Conservation (phyloP, 2,329 filamentous ascomycete species). For the Aspergillus sp. region DNA sequence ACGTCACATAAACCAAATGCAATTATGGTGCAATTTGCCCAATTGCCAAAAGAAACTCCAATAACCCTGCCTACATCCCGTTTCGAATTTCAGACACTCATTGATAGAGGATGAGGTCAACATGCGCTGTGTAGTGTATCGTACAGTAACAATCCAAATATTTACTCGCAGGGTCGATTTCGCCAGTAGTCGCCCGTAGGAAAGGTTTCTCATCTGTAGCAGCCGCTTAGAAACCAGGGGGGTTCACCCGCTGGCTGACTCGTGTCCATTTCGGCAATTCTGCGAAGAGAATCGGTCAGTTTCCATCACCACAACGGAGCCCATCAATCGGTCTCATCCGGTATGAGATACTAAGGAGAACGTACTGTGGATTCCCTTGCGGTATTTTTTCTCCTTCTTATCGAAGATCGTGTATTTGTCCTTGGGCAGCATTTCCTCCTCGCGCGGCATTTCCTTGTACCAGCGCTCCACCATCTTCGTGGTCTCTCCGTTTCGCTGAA, state of each 20-base stretch:
- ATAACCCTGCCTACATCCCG: constrained; percentile 25
- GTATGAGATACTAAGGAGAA: not conserved
- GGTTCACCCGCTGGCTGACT: constrained; percentile 90
- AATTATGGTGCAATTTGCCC: constrained; percentile 23
- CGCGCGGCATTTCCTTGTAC: constrained; percentile 94
- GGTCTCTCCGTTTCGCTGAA: constrained; percentile 68
- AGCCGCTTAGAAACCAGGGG: constrained; percentile 75
- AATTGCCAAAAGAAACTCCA: constrained; percentile 34
- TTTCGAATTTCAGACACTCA: constrained; percentile 16
- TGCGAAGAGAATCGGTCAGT: constrained; percentile 36
- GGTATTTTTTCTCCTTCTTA: constrained; percentile 89
- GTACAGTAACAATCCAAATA: constrained; percentile 25
- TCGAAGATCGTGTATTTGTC: constrained; percentile 99
- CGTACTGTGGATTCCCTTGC: constrained; percentile 95
- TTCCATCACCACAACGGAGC: not conserved
- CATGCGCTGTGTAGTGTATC: constrained; percentile 23
- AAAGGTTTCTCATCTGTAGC: constrained; percentile 1
- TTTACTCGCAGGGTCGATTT: constrained; percentile 1
- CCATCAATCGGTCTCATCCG: no score
- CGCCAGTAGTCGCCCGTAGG: not conserved
- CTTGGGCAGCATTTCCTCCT: constrained; percentile 90
- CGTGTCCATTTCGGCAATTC: constrained; percentile 91
- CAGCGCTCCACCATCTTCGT: constrained; percentile 79
- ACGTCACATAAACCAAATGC: constrained; percentile 12
- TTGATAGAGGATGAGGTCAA: constrained; percentile 1